Base-by-base conservation (phyloP, 306 rosid genomes). In the Prosopis cineraria region DNA sequence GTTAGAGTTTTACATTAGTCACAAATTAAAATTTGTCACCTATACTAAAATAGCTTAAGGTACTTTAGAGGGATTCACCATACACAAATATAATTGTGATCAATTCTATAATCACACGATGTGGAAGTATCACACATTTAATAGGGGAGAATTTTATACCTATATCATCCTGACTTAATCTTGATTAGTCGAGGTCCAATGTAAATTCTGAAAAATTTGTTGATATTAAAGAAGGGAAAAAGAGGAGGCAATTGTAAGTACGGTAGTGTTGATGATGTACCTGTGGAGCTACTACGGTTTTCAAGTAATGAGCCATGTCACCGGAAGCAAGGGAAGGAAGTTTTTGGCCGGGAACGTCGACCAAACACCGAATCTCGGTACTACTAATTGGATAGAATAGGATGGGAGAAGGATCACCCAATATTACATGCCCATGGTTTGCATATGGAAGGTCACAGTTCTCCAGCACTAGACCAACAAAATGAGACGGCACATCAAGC, bases 401-500 rank as follows among this genome's bases (percentile, higher is more conserved):
- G 74, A 90, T 63, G 0, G 93, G 93, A 1, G 93, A 88, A 76
- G 91, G 93, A 79, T 90, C 89, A n/a, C 85, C 91, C 59, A 88
- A 79, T 44, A 87, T 88, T 11, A 90, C 89, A 16, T 90, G 90
- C 65, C 93, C 93, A 58, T 90, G 89, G 48, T 85, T 87, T 77
- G 77, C 75, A 67, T 83, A 60, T 77, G 96, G 96, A 65, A 90
- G 93, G 72, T 87, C 50, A 52, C 89, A 85, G 59, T 87, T 85
- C 80, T 88, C 89, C 44, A 90, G 68, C 11, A 88, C 53, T 45
- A 87, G 65, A 55, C 93, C 93, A 62, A 88, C 93, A 84, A 87
- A 90, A 83, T 87, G 89, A 47, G 93, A 90, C 40, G 96, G 97
- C 34, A 59, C 85, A 29, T 93, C 98, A 70, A 93, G 94, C 98